Percentiles rank a stretch among this genome's conserved stretches.
phyloP scores from a whole-genome alignment of 495 filamentous ascomycete species.

The Tuber microsphaerosporum region DNA sequence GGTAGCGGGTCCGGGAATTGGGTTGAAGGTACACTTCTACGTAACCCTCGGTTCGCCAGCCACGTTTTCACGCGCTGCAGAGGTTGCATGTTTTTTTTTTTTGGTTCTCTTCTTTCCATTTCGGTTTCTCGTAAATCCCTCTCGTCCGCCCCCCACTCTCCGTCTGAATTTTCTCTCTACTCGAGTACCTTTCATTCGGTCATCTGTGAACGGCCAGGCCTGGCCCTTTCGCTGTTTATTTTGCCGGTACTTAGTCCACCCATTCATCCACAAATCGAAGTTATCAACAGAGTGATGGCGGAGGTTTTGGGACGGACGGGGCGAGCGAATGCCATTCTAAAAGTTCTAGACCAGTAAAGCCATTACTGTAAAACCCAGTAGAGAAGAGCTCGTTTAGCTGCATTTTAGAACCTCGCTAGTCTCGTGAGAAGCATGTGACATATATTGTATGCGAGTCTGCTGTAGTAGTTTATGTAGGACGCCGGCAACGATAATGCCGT shows the following conservation, averaged over 20 bases:
- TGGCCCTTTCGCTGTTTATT: background rate
- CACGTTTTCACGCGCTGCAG: slow-evolving; percentile 3
- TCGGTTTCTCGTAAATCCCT: background rate
- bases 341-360: background rate
- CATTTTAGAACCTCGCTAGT: background rate
- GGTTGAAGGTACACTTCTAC: background rate
- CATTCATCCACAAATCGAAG: background rate
- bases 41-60: background rate
- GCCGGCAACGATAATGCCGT: background rate
- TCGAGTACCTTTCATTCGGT: background rate
- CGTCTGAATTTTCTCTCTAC: background rate
- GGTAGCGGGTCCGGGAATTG: slow-evolving; percentile 30
- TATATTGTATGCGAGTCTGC: background rate
- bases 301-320: background rate
- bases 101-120: background rate
- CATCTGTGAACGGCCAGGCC: background rate
- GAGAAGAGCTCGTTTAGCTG: background rate
- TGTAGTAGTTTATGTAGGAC: background rate
- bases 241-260: background rate
- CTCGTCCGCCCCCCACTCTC: background rate
- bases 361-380: background rate
- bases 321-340: background rate
- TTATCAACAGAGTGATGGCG: background rate
- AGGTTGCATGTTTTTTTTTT: background rate
- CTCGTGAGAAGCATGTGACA: background rate